Evolutionary conservation across 306 rosid species (phyloP), one percentile per base, ranked within the genome.

Genomic region (Quercus parvula): DNA sequence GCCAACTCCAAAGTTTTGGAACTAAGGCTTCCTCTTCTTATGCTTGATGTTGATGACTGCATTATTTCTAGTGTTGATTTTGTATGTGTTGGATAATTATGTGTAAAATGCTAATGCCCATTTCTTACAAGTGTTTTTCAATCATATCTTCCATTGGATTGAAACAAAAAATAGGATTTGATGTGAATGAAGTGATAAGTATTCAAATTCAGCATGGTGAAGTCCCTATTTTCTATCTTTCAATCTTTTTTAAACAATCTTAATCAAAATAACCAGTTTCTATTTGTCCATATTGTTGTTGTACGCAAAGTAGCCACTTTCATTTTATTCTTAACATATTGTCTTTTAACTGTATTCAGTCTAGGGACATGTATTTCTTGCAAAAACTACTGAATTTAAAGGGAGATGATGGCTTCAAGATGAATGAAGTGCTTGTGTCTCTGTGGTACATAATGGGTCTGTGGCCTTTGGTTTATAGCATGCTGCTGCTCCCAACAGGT

Each of bases 401-500:
- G 76, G 96, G 90, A 75, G 95, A 89, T 71, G 97, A 94, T 67
- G 99, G 99, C 58, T 92, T 92, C 77, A 84, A 56, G 87, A 91
- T 92, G 99, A 94, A 94, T 75, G 81, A 86, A 55, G 97, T 92
- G 73, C 86, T 94, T 64, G 95, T 92, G 24, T 87, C 97, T 41
- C 82, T 89, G 70, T 94, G 99, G 99, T 91, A 91, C 83, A 73
- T 92, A 25, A 91, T 94, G 97, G 97, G 97, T 49, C 84, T 94
- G 84, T 94, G 98, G 98, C 98, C 97, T 3, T 81, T 94, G 87
- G 86, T 83, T 0, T 94, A 92, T 85, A 75, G 87, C 87, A 89
- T 90, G 97, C 83, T 92, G 75, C 78, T 92, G 87, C 83, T 94
- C 79, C 97, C 99, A 13, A 88, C 97, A 4, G 97, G 91, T 81